A percentile compares a stretch with the other conserved stretches of the same genome.
These are phyloP conservation scores for Dictyostelium capitatum DNA, from an alignment of 78 protist genomes.

Conservation along the genomic window DNA sequence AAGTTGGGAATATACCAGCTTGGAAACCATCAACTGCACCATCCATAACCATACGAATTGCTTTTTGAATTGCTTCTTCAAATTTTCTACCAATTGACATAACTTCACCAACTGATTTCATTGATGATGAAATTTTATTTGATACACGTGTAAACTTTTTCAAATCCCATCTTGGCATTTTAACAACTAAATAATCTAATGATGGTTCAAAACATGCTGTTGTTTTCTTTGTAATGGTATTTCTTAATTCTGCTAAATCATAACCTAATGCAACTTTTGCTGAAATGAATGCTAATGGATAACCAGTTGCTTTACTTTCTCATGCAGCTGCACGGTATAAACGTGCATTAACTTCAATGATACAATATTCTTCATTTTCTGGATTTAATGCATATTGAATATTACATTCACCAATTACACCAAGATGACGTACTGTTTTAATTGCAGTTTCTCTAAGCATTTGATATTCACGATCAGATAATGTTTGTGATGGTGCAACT, in stretches of 20 bases:
- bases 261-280: conserved; percentile 96
- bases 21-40: conserved; percentile 70
- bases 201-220: conserved; percentile 98
- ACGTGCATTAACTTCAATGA: conserved; percentile 98
- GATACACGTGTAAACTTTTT: conserved; percentile 90
- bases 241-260: conserved; percentile 83
- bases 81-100: conserved; percentile 98
- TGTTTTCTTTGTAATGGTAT: conserved; percentile 94
- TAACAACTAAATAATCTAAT: conserved; percentile 97
- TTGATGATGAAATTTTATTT: conserved; percentile 85
- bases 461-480: conserved; percentile 96
- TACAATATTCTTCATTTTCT: conserved; percentile 87
- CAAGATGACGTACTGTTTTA: conserved; percentile 96
- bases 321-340: conserved; percentile 97
- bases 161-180: conserved; percentile 94
- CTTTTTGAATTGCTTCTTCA: conserved; percentile 96
- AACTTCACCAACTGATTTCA: conserved; percentile 99
- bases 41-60: conserved; percentile 80
- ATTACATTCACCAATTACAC: conserved; percentile 99
- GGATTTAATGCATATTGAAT: conserved; percentile 98
- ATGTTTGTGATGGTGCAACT: conserved; percentile 98
- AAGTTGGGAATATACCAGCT: conserved; percentile 62
- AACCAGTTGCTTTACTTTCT: conserved; percentile 99
- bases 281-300: conserved; percentile 97
- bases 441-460: conserved; percentile 95